Conservation (phyloP, 139 green algal genomes). For the Micromonas commoda region DNA sequence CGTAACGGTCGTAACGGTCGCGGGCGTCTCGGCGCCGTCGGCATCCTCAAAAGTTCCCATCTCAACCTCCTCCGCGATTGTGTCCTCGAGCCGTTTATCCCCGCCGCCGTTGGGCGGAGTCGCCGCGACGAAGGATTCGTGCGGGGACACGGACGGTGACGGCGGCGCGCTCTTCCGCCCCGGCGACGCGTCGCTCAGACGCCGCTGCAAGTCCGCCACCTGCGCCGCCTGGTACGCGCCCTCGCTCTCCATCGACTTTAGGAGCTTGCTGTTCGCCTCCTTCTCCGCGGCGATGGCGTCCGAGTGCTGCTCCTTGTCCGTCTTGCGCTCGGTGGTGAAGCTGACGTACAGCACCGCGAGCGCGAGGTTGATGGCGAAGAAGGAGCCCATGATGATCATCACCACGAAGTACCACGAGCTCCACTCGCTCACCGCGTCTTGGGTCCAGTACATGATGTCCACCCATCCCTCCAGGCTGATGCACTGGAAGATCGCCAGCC, state of each 20-base stretch:
- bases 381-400: conserved; percentile 30
- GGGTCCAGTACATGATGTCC: conserved; percentile 27
- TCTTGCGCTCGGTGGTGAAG: not conserved
- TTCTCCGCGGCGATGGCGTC: not conserved
- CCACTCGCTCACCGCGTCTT: conserved; percentile 20
- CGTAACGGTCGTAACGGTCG: no score
- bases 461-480: conserved; percentile 33
- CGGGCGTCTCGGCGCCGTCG: no score
- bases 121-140: no score
- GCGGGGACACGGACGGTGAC: no score
- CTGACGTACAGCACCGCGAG: conserved; percentile 15
- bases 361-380: conserved; percentile 37
- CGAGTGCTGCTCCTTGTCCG: not conserved
- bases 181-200: no score
- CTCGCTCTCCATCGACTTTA: no score
- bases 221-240: no score
- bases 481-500: conserved; percentile 31
- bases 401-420: conserved; percentile 31
- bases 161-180: no score
- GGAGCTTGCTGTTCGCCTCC: not conserved
- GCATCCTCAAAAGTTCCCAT: no score
- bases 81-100: no score
- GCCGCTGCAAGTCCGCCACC: no score
- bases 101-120: not conserved
- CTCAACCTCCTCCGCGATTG: no score